Base-by-base conservation (phyloP, 805 yeast genomes). In the Henningerozyma blattae region DNA sequence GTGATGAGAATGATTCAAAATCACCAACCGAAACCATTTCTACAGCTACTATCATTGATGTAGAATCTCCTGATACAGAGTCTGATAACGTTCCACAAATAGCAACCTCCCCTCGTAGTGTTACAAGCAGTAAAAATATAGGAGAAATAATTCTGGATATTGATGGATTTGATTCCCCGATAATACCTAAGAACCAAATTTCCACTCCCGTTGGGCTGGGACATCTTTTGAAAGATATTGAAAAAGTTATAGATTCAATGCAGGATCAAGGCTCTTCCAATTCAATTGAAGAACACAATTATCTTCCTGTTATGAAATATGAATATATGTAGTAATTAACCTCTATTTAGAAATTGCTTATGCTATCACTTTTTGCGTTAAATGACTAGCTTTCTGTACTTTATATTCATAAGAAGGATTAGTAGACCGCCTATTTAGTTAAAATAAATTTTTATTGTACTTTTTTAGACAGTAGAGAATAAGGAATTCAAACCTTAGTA, bases 191-290 rank as follows among this genome's bases (percentile, higher is more conserved):
- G n/a, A n/a, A n/a, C 10, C 7, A 20, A 20, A 20, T 20, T 20
- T 30, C 36, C 14, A n/a, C 24, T 7, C 18, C 27, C 18, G 34
- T 27, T 8, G 36, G 32, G 13, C 34, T 35, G 35, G 39, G 40
- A 9, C 43, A 40, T 3, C 36, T 42, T 16, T 12, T 44, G 12
- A 30, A 40, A 17, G 48, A 44, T 28, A 44, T 44, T 15, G 45
- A 44, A 18, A 34, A 31, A 10, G 40, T 41, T 5, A 42, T 44
- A 9, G 36, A 38, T n/a, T 45, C 42, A 15, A 36, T 44, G 15
- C 28, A 33, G 10, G 38, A 38, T 28, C 27, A 29, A 10, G 28
- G 31, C 8, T 22, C 33, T 4, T 32, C 38, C 13, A 35, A 27
- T 20, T 33, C 39, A 17, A 31, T 36, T 12, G 38, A 30, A 16